Conservation (phyloP, 2,329 filamentous ascomycete genomes). For the Ceratocystis ficicola region DNA sequence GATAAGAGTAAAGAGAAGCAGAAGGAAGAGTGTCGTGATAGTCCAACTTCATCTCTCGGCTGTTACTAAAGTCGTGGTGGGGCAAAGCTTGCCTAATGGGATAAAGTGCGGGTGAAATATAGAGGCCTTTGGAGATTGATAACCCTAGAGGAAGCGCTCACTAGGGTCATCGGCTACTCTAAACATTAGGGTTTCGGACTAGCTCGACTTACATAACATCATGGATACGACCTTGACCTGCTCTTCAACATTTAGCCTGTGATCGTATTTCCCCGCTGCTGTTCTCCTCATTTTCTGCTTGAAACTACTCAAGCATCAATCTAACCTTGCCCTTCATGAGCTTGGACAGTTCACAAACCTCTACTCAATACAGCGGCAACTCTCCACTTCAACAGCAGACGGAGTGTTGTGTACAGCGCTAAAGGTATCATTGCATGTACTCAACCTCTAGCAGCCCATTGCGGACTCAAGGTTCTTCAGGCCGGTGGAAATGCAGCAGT, state of each 20-base stretch:
- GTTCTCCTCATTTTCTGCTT: background rate
- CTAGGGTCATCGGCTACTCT: background rate
- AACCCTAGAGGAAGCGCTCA: background rate
- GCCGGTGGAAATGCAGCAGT: constrained; percentile 89
- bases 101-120: constrained; percentile 6
- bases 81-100: background rate
- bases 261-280: background rate
- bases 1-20: background rate
- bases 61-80: background rate
- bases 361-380: background rate
- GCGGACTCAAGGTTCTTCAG: constrained; percentile 71
- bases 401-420: constrained; percentile 87
- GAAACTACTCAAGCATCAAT: background rate
- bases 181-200: background rate
- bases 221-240: background rate
- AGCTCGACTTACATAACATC: background rate
- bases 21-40: background rate
- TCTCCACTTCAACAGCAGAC: constrained; percentile 31
- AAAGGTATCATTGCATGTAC: constrained; percentile 84
- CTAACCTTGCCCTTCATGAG: background rate
- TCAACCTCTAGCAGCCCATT: constrained; percentile 79
- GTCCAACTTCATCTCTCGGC: background rate
- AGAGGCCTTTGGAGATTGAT: background rate
- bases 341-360: background rate
- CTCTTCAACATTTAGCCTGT: background rate